Evolutionary conservation across 805 yeast genomes (phyloP).

Genomic region (Monosporozyma aquatica): DNA sequence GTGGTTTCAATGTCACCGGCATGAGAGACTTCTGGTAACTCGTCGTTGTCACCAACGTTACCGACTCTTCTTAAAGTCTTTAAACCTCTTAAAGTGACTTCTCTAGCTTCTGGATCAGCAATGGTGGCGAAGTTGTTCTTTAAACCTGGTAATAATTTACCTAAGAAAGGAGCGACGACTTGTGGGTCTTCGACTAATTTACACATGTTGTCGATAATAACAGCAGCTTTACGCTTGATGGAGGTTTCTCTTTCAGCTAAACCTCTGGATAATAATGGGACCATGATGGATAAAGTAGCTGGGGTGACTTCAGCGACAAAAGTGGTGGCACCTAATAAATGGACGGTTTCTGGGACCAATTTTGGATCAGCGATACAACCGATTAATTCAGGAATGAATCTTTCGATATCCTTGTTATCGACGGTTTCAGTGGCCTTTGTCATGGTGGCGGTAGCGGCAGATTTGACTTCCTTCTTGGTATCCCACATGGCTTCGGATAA

Average conservation of each 20-base stretch:
- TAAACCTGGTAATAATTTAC: conserved; percentile 90
- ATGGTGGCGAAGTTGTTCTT: conserved; percentile 89
- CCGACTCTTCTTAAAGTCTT: conserved; percentile 98
- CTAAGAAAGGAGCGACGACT: conserved; percentile 98
- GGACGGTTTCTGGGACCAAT: conserved; percentile 98
- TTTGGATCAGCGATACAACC: conserved; percentile 94
- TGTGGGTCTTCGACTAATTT: conserved; percentile 99
- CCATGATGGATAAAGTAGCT: conserved; percentile 99
- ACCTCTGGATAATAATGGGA: conserved; percentile 98
- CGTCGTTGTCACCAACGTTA: conserved; percentile 83
- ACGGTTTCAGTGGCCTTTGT: conserved; percentile 94
- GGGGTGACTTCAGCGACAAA: conserved; percentile 99
- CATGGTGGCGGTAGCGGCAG: conserved; percentile 92
- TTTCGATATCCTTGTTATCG: conserved; percentile 98
- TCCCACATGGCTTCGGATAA: conserved; percentile 99
- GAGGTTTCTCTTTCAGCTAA: conserved; percentile 99
- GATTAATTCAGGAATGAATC: conserved; percentile 96
- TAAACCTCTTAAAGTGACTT: conserved; percentile 93
- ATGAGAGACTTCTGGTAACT: conserved; percentile 92
- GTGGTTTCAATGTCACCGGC: conserved; percentile 96
- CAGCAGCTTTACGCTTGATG: conserved; percentile 99
- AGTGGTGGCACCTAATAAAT: conserved; percentile 98
- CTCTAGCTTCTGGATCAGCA: conserved; percentile 99
- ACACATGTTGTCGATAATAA: conserved; percentile 99
- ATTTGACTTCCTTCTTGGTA: conserved; percentile 96